Base-by-base conservation (phyloP, 1,284 basidiomycete species). In the Hypsizygus ulmarius region DNA sequence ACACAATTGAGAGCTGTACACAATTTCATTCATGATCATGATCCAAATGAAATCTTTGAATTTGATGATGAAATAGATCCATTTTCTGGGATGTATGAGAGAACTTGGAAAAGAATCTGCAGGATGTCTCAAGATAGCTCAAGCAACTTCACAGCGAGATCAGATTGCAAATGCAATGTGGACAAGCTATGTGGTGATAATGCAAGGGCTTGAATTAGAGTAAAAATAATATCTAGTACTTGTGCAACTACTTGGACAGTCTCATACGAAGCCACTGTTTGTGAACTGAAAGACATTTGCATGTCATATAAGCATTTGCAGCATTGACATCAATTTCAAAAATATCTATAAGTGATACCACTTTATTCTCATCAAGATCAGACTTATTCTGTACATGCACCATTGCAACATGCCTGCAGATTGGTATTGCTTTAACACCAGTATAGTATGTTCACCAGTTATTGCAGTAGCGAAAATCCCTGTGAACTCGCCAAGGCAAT, bases 1-100 rank as follows among this genome's bases (percentile, higher is more conserved):
- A 45, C 59, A 1, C 64, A 58, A 2, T 51, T 64, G n/a, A 29
- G 36, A 33, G 33, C 48, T n/a, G 25, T 56, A 14, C 52, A 56
- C 37, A 56, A 56, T 28, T 53, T 54, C 49, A 53, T 56, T 30
- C 15, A 50, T 4, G 34, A 53, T 14, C 49, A 55, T 30, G 48
- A 57, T 25, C 14, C 28, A 15, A 27, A 43, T n/a, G 50, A 56
- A 34, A 11, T 55, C 25, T 27, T 53, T 9, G 29, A 52, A 14
- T 46, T 51, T 38, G 28, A 38, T 16, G 35, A 46, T 10, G 35
- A 39, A 12, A 30, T 34, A 27, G 51, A 53, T 30, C 38, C 42
- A 8, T 29, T 32, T 19, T 21, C 41, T 39, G 50, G 45, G 11
- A 12, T 25, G 29, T 16, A 47, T n/a, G 30, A 27, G 8, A 15